Base-by-base conservation (phyloP, 2,329 filamentous ascomycete species). In the Fusarium longipes region DNA sequence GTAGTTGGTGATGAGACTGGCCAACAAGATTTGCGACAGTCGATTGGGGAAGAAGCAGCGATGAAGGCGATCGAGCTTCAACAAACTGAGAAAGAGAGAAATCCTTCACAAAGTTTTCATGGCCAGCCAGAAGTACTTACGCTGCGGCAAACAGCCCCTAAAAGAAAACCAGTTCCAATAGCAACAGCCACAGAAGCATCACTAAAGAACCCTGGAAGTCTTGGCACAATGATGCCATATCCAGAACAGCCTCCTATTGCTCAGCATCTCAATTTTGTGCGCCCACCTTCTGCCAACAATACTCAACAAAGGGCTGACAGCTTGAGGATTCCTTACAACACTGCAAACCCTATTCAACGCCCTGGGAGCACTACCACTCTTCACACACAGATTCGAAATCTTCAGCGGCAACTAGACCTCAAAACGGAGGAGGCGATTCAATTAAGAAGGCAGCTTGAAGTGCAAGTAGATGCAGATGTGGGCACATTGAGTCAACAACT, bases 401-500 rank as follows among this genome's bases (percentile, higher is more conserved):
- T 89, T 9, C 83, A 85, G 66, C 77, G 75, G 4, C 82, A 83
- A 39, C 72, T 89, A 3, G 78, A 81, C 8, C 64, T 68, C 10
- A 82, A 81, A 50, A 78, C 73, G 1, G 84, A 87, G 51, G 84
- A 87, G 66, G 73, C 76, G 6, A 58, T 70, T 6, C 80, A 83
- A 15, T 73, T 87, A 22, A 79, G 77, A 18, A 78, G 81, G 8
- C 81, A 83, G 54, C 70, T 88, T 4, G 82, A 83, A 47, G 75
- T 82, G 17, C 77, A 80, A 39, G 77, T 79, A 38, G 77, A 79
- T 35, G 72, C 79, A 39, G 82, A 83, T 40, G 71, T 83, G 17
- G 81, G 81, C 2, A 80, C 78, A 6, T 69, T 87, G 52, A 81
- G 80, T 52, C 82, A 86, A 65, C 79, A 85, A 65, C 70, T 89